Percentiles rank a stretch among this genome's conserved stretches.
phyloP scores from a whole-genome alignment of 1,284 basidiomycete genomes.

The Ceratobasidium sp. region DNA sequence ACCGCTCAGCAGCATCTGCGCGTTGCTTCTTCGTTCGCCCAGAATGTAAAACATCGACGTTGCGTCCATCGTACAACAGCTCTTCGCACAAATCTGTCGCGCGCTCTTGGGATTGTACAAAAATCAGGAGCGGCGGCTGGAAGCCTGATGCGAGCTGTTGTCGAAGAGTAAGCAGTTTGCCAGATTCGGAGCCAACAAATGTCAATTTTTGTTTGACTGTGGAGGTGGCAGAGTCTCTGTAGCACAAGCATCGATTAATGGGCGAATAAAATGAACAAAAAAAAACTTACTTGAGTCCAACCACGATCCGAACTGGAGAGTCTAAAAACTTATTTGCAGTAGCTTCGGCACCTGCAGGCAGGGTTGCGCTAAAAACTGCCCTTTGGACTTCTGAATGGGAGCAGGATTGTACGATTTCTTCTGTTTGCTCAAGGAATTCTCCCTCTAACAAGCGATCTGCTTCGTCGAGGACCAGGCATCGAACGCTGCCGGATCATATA shows the following conservation, averaged over 20 bases:
- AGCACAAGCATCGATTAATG: constrained; percentile 5
- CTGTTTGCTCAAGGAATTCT: constrained; percentile 90
- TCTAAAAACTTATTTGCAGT: constrained; percentile 86
- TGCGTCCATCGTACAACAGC: constrained; percentile 85
- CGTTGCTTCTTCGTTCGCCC: constrained; percentile 89
- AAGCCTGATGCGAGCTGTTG: constrained; percentile 86
- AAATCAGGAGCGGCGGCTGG: constrained; percentile 92
- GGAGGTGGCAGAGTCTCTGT: constrained; percentile 80
- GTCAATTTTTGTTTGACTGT: constrained; percentile 87
- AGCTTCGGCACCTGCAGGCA: constrained; percentile 90
- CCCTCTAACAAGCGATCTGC: constrained; percentile 90
- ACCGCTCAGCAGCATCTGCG: constrained; percentile 85
- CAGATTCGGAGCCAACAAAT: constrained; percentile 93
- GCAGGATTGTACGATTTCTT: constrained; percentile 90
- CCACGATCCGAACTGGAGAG: constrained; percentile 88
- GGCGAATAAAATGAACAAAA: not conserved
- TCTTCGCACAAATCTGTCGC: constrained; percentile 92
- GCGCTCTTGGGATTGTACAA: constrained; percentile 92
- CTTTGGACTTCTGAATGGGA: constrained; percentile 81
- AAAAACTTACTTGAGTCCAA: constrained; percentile 89
- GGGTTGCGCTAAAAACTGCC: constrained; percentile 93
- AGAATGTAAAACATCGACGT: constrained; percentile 93
- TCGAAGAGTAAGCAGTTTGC: constrained; percentile 89
- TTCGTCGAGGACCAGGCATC: constrained; percentile 89
- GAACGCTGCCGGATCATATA: constrained; percentile 68